Base-by-base conservation (phyloP, 768 basidiomycete genomes). In the Lentinula aciculospora region DNA sequence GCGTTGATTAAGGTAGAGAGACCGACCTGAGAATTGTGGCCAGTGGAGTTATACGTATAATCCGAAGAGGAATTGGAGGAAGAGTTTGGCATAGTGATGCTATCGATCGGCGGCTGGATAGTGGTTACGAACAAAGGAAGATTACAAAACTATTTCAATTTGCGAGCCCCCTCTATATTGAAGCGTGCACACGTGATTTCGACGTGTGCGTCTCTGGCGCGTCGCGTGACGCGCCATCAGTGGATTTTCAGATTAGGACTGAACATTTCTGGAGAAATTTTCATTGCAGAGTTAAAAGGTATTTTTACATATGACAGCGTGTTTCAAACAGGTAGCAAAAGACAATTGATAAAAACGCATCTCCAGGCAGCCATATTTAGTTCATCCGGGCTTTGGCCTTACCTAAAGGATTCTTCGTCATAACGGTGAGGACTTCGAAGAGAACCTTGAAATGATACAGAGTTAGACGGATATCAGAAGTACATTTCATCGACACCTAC, bases 391-490 rank as follows among this genome's bases (percentile, higher is more conserved):
- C 25, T 23, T 48, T 56, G 46, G 78, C 71, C 67, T 86, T 88
- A 66, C 88, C 87, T 64, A 89, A 71, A 3, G 88, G 85, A 3
- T 86, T 89, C 75, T 89, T 89, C 10, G 82, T 84, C 88, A 89
- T 89, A 46, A 89, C 83, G 62, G 84, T 88, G 57, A 89, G 63
- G 15, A 89, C 88, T 65, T 89, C 88, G 65, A 81, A 89, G 4
- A 89, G 72, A 19, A 88, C 84, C 85, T 89, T 55, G 17, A n/a
- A n/a, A n/a, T n/a, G n/a, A 58, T 15, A 50, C 7, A 28, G 23
- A 51, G 46, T 39, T 25, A 32, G 3, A 28, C 17, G n/a, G 42
- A 29, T 28, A 37, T 32, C 28, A 3, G 21, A 15, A 32, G 55
- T 46, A 31, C 10, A 45, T 7, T 4, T 19, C 27, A 45, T 17